These are phyloP conservation scores for Sporothrix inflata DNA, from an alignment of 2,329 filamentous ascomycete species.

Conservation along the genomic window DNA sequence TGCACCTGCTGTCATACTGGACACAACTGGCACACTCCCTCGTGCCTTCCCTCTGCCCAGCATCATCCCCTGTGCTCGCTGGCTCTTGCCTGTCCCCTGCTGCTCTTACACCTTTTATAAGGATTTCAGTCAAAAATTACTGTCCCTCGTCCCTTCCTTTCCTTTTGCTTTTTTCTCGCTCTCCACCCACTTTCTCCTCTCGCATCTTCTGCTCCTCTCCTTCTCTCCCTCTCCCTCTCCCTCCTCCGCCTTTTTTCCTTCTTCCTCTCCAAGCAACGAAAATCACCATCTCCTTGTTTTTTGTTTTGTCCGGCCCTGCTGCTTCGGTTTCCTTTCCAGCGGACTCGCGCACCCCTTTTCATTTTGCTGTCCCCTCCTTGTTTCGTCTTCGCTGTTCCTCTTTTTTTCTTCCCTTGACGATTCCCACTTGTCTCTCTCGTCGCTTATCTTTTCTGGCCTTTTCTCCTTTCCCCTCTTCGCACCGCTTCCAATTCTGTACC, in stretches of 20 bases:
- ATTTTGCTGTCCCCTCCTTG: slow-evolving; percentile 30
- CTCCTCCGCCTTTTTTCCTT: slow-evolving; percentile 22
- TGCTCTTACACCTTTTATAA: slow-evolving; percentile 15
- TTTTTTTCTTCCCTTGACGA: slow-evolving; percentile 12
- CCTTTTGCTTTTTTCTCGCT: slow-evolving; percentile 8
- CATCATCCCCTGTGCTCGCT: not conserved
- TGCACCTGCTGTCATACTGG: slow-evolving; percentile 7
- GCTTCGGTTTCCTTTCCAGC: slow-evolving; percentile 31
- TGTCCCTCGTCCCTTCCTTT: slow-evolving; percentile 20
- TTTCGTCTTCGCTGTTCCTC: slow-evolving; percentile 25
- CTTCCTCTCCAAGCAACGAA: slow-evolving; percentile 31
- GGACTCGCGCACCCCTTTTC: slow-evolving; percentile 37
- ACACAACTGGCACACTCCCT: not conserved
- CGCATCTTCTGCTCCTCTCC: slow-evolving; percentile 17
- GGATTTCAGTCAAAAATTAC: slow-evolving; percentile 16
- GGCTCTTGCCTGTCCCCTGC: not conserved
- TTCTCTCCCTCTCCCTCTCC: not conserved
- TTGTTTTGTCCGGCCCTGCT: slow-evolving; percentile 27
- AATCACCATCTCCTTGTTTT: slow-evolving; percentile 31
- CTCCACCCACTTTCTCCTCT: slow-evolving; percentile 25
- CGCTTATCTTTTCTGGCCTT: slow-evolving; percentile 16
- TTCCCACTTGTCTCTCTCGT: slow-evolving; percentile 18
- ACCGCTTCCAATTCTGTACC: not conserved
- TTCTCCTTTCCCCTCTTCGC: slow-evolving; percentile 13
- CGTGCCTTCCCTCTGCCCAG: not conserved